These are phyloP conservation scores for Fennellomyces sp. DNA, from an alignment of 371 early-diverging fungal genomes.

Conservation along the genomic window DNA sequence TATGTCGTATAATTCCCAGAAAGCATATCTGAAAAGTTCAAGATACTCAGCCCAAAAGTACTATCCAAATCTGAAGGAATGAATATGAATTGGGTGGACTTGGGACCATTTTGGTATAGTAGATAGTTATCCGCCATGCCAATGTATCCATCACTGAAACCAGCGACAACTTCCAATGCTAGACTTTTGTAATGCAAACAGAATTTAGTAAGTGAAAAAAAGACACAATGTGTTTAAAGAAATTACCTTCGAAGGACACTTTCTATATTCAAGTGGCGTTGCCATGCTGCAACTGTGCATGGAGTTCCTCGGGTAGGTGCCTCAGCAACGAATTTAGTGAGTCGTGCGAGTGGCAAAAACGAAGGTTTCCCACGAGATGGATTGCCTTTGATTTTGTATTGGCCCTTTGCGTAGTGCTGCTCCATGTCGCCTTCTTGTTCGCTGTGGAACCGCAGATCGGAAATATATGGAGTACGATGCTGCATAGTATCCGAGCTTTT, in stretches of 20 bases:
- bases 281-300: neutral
- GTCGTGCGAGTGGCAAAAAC: slow-evolving; percentile 1
- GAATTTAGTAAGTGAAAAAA: neutral
- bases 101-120: slow-evolving; percentile 15
- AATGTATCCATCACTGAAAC: slow-evolving; percentile 34
- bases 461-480: neutral
- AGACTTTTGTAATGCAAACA: slow-evolving; percentile 16
- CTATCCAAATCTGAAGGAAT: slow-evolving; percentile 32
- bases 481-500: neutral
- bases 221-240: neutral
- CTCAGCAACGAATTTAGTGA: neutral
- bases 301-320: neutral
- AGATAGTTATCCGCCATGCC: slow-evolving; percentile 33
- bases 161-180: slow-evolving; percentile 31
- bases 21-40: slow-evolving; percentile 14
- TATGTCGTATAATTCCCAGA: slow-evolving; percentile 28
- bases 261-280: slow-evolving; percentile 15
- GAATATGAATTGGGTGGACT: slow-evolving; percentile 19
- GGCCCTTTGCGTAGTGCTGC: neutral
- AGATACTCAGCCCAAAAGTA: slow-evolving; percentile 21
- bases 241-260: slow-evolving; percentile 25
- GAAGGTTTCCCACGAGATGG: neutral
- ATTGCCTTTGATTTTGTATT: neutral
- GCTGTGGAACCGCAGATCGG: neutral
- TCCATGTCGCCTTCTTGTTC: neutral